Percentiles rank a stretch among this genome's conserved stretches.
phyloP scores from a whole-genome alignment of 225 moss, liverwort and hornwort genomes.

The Bryum argenteum region DNA sequence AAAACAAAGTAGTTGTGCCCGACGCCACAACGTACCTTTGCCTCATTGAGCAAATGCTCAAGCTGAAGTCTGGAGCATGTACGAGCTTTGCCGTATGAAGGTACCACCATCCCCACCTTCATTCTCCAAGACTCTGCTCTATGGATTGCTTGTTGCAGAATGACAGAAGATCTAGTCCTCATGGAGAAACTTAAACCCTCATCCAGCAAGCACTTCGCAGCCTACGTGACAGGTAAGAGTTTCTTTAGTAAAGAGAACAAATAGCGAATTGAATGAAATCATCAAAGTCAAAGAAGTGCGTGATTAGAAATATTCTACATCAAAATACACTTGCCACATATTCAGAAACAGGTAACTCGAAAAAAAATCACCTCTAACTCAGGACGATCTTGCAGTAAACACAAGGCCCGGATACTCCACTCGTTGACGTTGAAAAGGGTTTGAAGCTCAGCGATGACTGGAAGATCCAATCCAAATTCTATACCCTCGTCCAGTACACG shows the following conservation, averaged over 20 bases:
- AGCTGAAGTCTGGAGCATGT: conserved; percentile 70
- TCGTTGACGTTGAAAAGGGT: conserved; percentile 42
- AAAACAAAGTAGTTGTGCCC: not conserved
- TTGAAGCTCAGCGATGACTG: conserved; percentile 69
- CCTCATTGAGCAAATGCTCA: conserved; percentile 67
- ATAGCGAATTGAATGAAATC: not conserved
- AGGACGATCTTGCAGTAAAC: conserved; percentile 41
- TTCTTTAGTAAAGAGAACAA: not conserved
- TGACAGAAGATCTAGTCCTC: conserved; percentile 31
- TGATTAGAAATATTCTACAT: not conserved
- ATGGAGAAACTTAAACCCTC: conserved; percentile 39
- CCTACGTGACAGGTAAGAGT: conserved; percentile 22
- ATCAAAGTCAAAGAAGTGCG: not conserved
- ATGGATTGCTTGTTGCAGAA: conserved; percentile 42
- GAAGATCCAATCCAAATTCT: conserved; percentile 58
- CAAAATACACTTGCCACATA: conserved; percentile 1
- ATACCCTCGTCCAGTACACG: conserved; percentile 55
- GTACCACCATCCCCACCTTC: conserved; percentile 61
- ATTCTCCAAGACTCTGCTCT: conserved; percentile 68
- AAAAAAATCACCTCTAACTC: conserved; percentile 66
- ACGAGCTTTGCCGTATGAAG: conserved; percentile 67
- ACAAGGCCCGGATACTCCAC: conserved; percentile 65
- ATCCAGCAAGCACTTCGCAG: conserved; percentile 34
- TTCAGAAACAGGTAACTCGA: not conserved
- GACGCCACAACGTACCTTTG: conserved; percentile 54